These are phyloP conservation scores for Leishmania arabica DNA, from an alignment of 208 protist genomes.

Conservation along the genomic window DNA sequence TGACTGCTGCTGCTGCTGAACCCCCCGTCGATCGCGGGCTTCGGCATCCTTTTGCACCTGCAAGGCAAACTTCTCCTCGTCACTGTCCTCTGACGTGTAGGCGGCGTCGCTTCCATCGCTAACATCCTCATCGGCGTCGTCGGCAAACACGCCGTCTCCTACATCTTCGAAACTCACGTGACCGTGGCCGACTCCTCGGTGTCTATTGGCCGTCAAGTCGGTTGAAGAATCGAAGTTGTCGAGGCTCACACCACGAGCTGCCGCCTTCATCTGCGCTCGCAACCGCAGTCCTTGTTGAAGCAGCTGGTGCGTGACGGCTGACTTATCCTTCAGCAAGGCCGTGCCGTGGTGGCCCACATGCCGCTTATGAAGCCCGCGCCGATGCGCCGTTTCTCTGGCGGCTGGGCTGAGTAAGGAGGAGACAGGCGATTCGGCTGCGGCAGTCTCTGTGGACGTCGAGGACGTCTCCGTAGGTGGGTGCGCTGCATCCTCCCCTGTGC, in stretches of 20 bases:
- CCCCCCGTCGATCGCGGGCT: conserved; percentile 15
- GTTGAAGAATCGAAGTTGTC: neutral
- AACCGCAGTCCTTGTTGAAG: conserved; percentile 44
- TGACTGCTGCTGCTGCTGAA: conserved; percentile 10
- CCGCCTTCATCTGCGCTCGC: conserved; percentile 49
- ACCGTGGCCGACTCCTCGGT: conserved; percentile 3
- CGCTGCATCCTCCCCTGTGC: conserved; percentile 1
- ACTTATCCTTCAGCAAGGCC: conserved; percentile 10
- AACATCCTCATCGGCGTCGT: conserved; percentile 7
- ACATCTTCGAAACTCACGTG: neutral
- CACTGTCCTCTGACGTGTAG: conserved; percentile 56
- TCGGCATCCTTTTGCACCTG: conserved; percentile 39
- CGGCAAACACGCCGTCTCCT: neutral
- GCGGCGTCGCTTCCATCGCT: conserved; percentile 2
- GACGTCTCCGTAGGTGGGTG: neutral
- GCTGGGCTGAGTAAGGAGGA: neutral
- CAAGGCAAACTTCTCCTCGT: conserved; percentile 48
- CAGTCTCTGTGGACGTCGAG: conserved; percentile 6
- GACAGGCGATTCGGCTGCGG: neutral
- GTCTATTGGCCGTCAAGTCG: neutral
- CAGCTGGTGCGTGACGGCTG: conserved; percentile 31
- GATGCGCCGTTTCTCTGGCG: neutral
- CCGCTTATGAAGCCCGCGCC: neutral
- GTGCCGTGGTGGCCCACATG: neutral
- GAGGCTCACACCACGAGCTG: conserved; percentile 13